Evolutionary conservation across 805 yeast species (phyloP).

Genomic region (Candida hungchunana): DNA sequence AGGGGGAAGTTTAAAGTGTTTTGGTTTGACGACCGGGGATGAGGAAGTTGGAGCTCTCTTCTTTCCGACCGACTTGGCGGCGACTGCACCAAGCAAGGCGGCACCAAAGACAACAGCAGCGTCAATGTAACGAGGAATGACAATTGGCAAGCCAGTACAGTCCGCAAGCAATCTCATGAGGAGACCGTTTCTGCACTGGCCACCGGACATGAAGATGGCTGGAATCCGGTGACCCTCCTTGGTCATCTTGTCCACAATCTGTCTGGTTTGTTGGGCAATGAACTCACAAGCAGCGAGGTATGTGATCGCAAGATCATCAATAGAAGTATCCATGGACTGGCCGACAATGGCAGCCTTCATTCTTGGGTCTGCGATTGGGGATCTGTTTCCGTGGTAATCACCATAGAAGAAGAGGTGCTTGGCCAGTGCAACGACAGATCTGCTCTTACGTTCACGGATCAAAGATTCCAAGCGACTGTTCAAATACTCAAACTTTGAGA

Average conservation of each 20-base stretch:
- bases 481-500: conserved; percentile 77
- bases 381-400: conserved; percentile 93
- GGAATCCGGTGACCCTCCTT: conserved; percentile 71
- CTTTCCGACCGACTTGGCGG: conserved; percentile 60
- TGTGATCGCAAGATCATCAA: conserved; percentile 79
- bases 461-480: conserved; percentile 71
- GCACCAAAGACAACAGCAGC: conserved; percentile 97
- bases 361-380: conserved; percentile 93
- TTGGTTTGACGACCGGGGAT: conserved; percentile 13
- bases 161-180: conserved; percentile 89
- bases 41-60: conserved; percentile 15
- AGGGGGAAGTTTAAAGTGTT: conserved; percentile 26
- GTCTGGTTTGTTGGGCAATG: conserved; percentile 96
- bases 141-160: conserved; percentile 85
- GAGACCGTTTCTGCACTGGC: conserved; percentile 91
- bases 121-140: conserved; percentile 92
- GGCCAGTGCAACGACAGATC: conserved; percentile 78
- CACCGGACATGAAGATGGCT: conserved; percentile 88
- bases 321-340: conserved; percentile 82
- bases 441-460: conserved; percentile 48
- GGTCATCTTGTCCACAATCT: conserved; percentile 83
- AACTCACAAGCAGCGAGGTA: conserved; percentile 96
- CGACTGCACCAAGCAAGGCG: conserved; percentile 92
- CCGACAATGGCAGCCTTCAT: conserved; percentile 95
- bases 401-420: conserved; percentile 90